Base-by-base conservation (phyloP, 2,329 filamentous ascomycete genomes). In the Alternaria consortialis region DNA sequence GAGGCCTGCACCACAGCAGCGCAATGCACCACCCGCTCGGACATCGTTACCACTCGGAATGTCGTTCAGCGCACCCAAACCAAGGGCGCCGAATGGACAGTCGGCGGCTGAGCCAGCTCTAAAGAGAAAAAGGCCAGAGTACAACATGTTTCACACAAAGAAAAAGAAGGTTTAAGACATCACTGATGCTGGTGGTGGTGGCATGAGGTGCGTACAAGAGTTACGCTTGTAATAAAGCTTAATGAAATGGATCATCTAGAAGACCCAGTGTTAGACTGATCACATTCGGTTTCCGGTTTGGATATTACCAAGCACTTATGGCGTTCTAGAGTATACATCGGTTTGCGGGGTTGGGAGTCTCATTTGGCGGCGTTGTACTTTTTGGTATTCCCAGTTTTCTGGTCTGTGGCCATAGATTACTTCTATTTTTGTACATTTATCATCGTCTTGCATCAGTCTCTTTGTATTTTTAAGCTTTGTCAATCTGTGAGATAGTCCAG, bases 31-130 rank as follows among this genome's bases (percentile, higher is more conserved):
- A 11, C 58, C 68, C 6, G 27, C 67, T 17, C 70, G 74, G 6
- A 54, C 73, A 2, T 71, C 69, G 8, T 54, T 78, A 7, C 74
- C 73, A 3, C 60, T 68, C 40, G 75, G 70, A 3, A 71, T 75
- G 39, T 67, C 72, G 11, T 77, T 77, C 44, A 69, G 50, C 11
- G 74, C 73, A 20, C 74, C 74, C 9, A 76, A 68, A 47, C 53
- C 68, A 5, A 68, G 62, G 31, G 34, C 43, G 44, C 34, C 67
- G 9, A 46, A 55, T 8, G 58, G 65, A 50, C 61, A 64, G 53
- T 53, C 53, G n/a, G 59, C 57, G 7, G 46, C 62, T 27, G 42
- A 64, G 1, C 23, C 62, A 8, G 56, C 63, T 7, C 58, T 65
- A 6, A 73, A 69, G 58, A 66, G 69, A 32, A 65, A 65, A 34